Base-by-base conservation (phyloP, 495 filamentous ascomycete species). In the Lepidopterella palustris region DNA sequence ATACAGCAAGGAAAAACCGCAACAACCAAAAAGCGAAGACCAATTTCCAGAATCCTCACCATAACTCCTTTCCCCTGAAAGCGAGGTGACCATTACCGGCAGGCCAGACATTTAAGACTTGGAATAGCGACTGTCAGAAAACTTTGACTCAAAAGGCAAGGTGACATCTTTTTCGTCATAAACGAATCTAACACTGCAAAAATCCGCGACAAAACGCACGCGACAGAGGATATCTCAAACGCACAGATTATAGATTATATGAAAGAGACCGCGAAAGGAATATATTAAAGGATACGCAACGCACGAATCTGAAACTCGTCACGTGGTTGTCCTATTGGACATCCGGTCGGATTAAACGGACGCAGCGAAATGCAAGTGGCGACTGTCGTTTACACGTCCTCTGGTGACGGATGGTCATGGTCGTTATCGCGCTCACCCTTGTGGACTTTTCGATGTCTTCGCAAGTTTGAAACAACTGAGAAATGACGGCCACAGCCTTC, bases 401-500 rank as follows among this genome's bases (percentile, higher is more conserved):
- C 71, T 0, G 73, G 71, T 26, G 73, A 76, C 8, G 72, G 70
- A 51, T 65, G 62, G 57, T 68, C 66, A 24, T 69, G 63, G 57
- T 68, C 66, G 20, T 69, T 61, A 39, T 80, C 79, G 51, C 75
- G 78, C 65, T 96, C 90, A 71, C 85, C 87, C 73, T 90, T 92
- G 79, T 98, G 93, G 47, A 97, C 92, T 74, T 98, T 98, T 71
- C 88, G 87, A 77, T 98, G 93, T 53, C 93, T 81, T 51, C 93
- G 87, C 45, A 98, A 76, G 71, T 98, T 98, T 10, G 93, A 98
- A 32, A 97, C 93, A 32, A 98, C 93, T 10, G 93, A 97, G 76
- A 98, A 98, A 70, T 96, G 88, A 64, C 93, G 86, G 40, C 95
- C 92, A 68, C 93, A 98, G 53, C 92, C 92, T 68, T 95, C 89